Evolutionary conservation across 2,329 filamentous ascomycete genomes (phyloP).

Genomic region (Diaporthe longicolla): DNA sequence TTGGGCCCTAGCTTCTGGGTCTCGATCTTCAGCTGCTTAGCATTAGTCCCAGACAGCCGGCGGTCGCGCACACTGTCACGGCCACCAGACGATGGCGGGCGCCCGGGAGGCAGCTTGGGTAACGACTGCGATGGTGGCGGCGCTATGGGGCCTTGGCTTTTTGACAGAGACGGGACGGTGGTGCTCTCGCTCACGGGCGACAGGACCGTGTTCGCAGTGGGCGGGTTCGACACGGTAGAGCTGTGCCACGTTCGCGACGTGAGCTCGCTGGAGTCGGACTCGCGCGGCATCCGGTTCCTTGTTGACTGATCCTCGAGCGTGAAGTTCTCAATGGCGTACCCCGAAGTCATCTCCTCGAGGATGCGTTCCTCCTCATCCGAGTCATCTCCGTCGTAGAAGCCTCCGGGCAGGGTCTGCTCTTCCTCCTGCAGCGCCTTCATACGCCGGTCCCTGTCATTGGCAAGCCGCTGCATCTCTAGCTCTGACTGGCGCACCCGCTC

Average conservation of each 20-base stretch:
- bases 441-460: constrained; percentile 71
- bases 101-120: constrained; percentile 59
- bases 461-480: constrained; percentile 75
- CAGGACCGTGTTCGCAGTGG: constrained; percentile 75
- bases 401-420: constrained; percentile 60
- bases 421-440: constrained; percentile 61
- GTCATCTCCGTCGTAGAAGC: constrained; percentile 74
- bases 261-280: constrained; percentile 85
- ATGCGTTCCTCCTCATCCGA: constrained; percentile 82
- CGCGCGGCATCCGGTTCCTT: constrained; percentile 77
- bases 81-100: constrained; percentile 51
- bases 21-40: constrained; percentile 90
- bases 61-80: constrained; percentile 76
- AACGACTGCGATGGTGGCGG: constrained; percentile 66
- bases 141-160: constrained; percentile 50
- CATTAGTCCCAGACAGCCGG: constrained; percentile 83
- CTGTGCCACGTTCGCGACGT: constrained; percentile 87
- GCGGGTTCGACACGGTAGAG: constrained; percentile 80
- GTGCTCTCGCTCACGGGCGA: constrained; percentile 79
- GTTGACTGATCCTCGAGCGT: constrained; percentile 78
- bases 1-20: constrained; percentile 64
- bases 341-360: constrained; percentile 89
- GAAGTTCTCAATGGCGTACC: constrained; percentile 87
- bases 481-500: constrained; percentile 82
- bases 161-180: constrained; percentile 48